Percentiles rank a stretch among this genome's conserved stretches.
These are phyloP conservation scores for Diaporthe capsici DNA, from an alignment of 2,329 filamentous ascomycete genomes.

Conservation along the genomic window DNA sequence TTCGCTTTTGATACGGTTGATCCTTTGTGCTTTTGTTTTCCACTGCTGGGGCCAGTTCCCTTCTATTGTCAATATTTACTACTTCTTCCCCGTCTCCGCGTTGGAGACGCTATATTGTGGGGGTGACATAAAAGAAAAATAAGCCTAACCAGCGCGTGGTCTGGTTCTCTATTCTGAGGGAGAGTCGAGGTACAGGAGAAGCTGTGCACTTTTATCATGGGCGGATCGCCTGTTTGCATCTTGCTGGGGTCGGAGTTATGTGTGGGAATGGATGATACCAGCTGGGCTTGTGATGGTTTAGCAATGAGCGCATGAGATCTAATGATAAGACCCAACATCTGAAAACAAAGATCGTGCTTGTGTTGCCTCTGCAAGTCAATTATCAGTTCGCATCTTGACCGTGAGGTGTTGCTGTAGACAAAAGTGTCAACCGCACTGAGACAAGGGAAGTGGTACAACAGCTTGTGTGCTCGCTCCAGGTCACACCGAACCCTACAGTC, in stretches of 20 bases:
- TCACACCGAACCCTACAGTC: background rate
- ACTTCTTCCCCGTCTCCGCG: background rate
- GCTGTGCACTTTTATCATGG: background rate
- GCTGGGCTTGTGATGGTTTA: constrained; percentile 23
- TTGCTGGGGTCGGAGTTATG: constrained; percentile 9
- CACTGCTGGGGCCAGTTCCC: background rate
- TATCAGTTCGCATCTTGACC: background rate
- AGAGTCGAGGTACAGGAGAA: background rate
- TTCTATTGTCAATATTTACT: constrained; percentile 21
- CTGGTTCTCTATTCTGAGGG: constrained; percentile 7
- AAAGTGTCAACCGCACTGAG: background rate
- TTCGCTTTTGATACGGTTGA: background rate
- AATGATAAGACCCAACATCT: constrained; percentile 8
- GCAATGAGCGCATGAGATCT: constrained; percentile 30
- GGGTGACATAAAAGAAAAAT: constrained; percentile 1
- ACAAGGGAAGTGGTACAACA: background rate
- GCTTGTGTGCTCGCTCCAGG: background rate
- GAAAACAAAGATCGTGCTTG: background rate
- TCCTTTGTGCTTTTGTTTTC: background rate
- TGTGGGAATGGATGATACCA: constrained; percentile 34
- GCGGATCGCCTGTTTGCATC: constrained; percentile 1
- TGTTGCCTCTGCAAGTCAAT: background rate
- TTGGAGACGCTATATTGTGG: background rate
- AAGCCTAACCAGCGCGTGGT: background rate
- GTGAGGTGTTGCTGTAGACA: background rate